Evolutionary conservation across 805 yeast species (phyloP), one percentile per base, ranked within the genome.

Genomic region (Metschnikowia henanensis): DNA sequence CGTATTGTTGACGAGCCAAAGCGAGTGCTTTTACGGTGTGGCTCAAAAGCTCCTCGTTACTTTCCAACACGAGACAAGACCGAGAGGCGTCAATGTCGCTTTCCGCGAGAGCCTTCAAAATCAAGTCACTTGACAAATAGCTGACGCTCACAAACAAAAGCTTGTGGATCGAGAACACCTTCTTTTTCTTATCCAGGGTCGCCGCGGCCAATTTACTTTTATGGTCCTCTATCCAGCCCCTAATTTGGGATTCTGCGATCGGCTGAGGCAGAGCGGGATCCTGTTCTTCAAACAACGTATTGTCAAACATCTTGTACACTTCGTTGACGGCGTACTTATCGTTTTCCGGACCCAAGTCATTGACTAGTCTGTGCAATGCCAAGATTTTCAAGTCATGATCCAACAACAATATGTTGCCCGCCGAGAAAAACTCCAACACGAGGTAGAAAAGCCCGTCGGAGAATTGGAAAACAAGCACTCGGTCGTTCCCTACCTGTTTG

Each of bases 401-500:
- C 49, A 92, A 70, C 17, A 92, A 70, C 16, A 92, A 69, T 42
- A 92, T 79, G 59, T 92, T 92, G 22, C 99, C 99, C 3, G 97
- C 97, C 59, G 97, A 87, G 68, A 91, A 92, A 57, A 92, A 92
- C 63, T 92, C 99, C 41, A 92, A 64, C 0, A 88, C 96, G 51
- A 92, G 67, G 54, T 86, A 84, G 57, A 68, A 81, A 41, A 79
- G 56, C 2, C 96, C 96, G 56, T 88, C 96, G 35, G 91, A 81
- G 65, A 92, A 92, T 47, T 87, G 81, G 35, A 92, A 63, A 0
- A 90, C 95, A 34, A 88, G 70, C n/a, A 88, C 80, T 62, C 98
- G 76, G 59, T 90, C 97, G 56, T 81, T 78, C 0, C 81, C 84
- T 4, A 92, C 78, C 53, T 90, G 95, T 51, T 76, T 79, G 34